These are phyloP conservation scores for Pseudopediastrum boryanum DNA, from an alignment of 139 green algal species.

Conservation along the genomic window DNA sequence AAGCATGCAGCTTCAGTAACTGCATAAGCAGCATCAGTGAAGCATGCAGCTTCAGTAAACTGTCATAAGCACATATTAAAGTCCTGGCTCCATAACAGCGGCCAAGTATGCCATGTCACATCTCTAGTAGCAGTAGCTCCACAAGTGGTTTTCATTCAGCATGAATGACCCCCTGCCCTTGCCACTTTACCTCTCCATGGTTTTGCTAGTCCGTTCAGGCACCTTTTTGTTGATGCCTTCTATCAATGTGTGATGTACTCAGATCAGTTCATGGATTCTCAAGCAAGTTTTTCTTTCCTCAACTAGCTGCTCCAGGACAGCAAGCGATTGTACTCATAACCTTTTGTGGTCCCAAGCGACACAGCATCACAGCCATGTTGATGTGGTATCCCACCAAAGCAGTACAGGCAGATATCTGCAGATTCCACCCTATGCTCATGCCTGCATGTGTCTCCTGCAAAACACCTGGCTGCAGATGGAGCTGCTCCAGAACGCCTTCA, in stretches of 20 bases:
- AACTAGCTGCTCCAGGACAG: neutral
- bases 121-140: neutral
- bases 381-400: neutral
- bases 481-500: constrained; percentile 34
- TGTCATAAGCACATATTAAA: neutral
- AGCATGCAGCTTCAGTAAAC: neutral
- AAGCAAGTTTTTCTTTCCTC: too few species aligned
- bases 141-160: too few species aligned
- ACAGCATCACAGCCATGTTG: neutral
- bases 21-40: neutral
- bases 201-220: too few species aligned
- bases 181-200: too few species aligned
- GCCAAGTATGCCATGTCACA: neutral
- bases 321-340: neutral
- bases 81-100: too few species aligned
- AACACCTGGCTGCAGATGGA: constrained; percentile 11
- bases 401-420: neutral
- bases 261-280: too few species aligned
- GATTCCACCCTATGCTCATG: neutral
- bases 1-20: neutral
- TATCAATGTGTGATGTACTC: too few species aligned
- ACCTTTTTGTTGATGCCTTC: too few species aligned
- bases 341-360: neutral
- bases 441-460: neutral
- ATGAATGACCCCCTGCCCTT: too few species aligned